A percentile compares a stretch with the other conserved stretches of the same genome.
These are phyloP conservation scores for Arachis hypogaea DNA, from an alignment of 306 rosid genomes.

Conservation along the genomic window DNA sequence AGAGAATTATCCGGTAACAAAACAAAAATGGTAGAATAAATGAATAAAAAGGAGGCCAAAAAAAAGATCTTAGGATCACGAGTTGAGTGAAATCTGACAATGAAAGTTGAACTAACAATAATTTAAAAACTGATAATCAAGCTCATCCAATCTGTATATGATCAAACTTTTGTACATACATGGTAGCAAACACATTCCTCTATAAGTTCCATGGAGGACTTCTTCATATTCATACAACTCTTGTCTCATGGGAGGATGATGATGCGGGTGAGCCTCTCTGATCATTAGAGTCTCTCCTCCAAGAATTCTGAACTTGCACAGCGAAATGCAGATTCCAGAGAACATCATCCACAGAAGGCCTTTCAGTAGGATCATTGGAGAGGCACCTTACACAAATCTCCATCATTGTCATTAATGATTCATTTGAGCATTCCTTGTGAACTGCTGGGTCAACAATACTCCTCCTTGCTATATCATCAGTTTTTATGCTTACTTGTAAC, in stretches of 20 bases:
- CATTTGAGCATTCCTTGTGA: constrained; percentile 80
- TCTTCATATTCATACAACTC: constrained; percentile 12
- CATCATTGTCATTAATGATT: constrained; percentile 81
- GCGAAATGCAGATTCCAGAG: constrained; percentile 97
- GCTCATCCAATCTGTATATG: constrained; percentile 2
- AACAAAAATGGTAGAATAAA: neutral
- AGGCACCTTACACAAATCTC: constrained; percentile 88
- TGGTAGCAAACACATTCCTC: constrained; percentile 22
- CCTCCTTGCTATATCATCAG: constrained; percentile 71
- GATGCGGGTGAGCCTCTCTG: constrained; percentile 48
- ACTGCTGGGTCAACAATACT: constrained; percentile 80
- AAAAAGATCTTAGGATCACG: neutral
- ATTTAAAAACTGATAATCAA: constrained; percentile 32
- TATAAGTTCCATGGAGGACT: neutral
- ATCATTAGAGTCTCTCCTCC: constrained; percentile 52
- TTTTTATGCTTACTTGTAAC: constrained; percentile 81
- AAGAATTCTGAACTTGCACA: constrained; percentile 81
- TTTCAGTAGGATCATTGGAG: constrained; percentile 51
- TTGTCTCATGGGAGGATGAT: constrained; percentile 46
- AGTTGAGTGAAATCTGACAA: neutral
- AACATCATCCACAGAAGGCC: constrained; percentile 90
- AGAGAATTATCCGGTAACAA: neutral
- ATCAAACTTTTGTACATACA: constrained; percentile 36
- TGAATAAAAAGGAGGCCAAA: too few species aligned
- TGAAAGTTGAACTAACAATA: neutral